phyloP scores from a whole-genome alignment of 2,329 filamentous ascomycete genomes.

The Arthrobotrys entomopaga region DNA sequence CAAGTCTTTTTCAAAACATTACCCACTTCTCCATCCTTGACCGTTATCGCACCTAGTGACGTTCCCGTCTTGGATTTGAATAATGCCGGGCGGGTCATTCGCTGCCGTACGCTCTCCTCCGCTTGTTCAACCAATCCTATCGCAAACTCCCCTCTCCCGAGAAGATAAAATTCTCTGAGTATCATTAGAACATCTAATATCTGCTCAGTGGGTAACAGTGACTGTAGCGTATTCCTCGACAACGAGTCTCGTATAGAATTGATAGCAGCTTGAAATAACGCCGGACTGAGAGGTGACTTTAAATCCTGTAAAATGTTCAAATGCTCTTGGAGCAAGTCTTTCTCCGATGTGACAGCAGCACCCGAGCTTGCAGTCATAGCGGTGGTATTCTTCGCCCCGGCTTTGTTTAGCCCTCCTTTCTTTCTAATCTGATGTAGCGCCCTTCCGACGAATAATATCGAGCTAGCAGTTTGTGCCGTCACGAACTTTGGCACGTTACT shows the following conservation, averaged over 20 bases:
- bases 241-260: conserved; percentile 80
- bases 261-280: conserved; percentile 76
- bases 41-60: conserved; percentile 61
- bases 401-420: conserved; percentile 61
- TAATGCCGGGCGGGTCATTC: conserved; percentile 71
- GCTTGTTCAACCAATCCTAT: conserved; percentile 86
- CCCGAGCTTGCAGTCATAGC: conserved; percentile 58
- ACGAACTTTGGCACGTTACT: conserved; percentile 80
- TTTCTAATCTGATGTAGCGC: conserved; percentile 84
- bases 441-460: conserved; percentile 89
- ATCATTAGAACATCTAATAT: conserved; percentile 81
- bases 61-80: conserved; percentile 68
- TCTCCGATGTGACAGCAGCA: conserved; percentile 59
- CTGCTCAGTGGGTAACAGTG: conserved; percentile 78
- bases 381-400: conserved; percentile 56
- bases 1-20: conserved; percentile 80
- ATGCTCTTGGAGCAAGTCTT: conserved; percentile 60
- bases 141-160: conserved; percentile 90
- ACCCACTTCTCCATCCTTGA: conserved; percentile 88
- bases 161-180: conserved; percentile 84
- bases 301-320: conserved; percentile 57
- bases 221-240: conserved; percentile 83
- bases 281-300: conserved; percentile 75
- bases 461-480: conserved; percentile 75
- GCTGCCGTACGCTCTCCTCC: conserved; percentile 78